phyloP scores from a whole-genome alignment of 495 filamentous ascomycete genomes.

The Neurospora africana region DNA sequence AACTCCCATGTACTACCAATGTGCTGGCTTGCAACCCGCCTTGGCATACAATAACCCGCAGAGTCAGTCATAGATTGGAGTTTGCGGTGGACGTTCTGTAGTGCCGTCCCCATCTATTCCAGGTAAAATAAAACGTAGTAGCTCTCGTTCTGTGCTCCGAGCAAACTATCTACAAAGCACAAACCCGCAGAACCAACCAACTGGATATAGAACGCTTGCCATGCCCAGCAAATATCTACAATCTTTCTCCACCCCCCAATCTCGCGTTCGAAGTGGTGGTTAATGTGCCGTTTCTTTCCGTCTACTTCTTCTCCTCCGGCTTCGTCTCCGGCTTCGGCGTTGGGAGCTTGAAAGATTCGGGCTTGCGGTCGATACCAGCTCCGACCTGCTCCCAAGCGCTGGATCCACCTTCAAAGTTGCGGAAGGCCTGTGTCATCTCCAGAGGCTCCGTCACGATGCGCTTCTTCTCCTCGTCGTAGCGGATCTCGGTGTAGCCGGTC shows the following conservation, averaged over 20 bases:
- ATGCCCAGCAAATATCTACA: conserved; percentile 17
- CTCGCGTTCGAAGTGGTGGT: neutral
- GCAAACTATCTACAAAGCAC: neutral
- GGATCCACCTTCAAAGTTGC: conserved; percentile 88
- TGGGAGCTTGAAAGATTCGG: conserved; percentile 87
- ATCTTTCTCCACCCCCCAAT: neutral
- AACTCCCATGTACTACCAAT: neutral
- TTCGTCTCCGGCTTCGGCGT: conserved; percentile 90
- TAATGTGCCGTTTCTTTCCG: neutral
- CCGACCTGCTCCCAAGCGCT: conserved; percentile 88
- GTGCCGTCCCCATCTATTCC: neutral
- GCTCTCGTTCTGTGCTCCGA: neutral
- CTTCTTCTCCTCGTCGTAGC: conserved; percentile 99
- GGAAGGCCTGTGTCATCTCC: conserved; percentile 96
- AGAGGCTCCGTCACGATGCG: conserved; percentile 94
- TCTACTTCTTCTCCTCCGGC: conserved; percentile 87
- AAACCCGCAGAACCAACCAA: neutral
- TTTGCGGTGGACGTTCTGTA: neutral
- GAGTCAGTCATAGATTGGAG: neutral
- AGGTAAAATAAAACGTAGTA: neutral
- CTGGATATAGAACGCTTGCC: conserved; percentile 7
- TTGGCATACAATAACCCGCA: neutral
- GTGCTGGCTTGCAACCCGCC: neutral
- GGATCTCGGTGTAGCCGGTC: conserved; percentile 96
- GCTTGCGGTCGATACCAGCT: conserved; percentile 63